A percentile compares a stretch with the other conserved stretches of the same genome.
phyloP scores from a whole-genome alignment of 306 rosid genomes.

The Trichosanthes cucumerina region DNA sequence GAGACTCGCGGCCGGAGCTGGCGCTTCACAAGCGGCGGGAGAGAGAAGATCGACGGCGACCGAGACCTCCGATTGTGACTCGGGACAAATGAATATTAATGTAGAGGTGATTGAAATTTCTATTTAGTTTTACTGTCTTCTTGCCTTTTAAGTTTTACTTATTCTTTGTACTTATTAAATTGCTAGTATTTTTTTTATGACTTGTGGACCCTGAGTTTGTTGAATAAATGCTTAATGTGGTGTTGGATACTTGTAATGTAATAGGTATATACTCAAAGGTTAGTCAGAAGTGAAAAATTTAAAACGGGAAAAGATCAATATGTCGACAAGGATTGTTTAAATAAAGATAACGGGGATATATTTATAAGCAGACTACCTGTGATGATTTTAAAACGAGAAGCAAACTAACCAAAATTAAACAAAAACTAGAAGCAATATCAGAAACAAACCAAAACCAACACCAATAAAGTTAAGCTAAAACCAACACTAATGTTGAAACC shows the following conservation, averaged over 20 bases:
- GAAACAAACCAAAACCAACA: too few relatives aligned
- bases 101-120: slow-evolving; percentile 43
- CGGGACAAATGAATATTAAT: slow-evolving; percentile 29
- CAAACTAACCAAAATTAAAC: too few relatives aligned
- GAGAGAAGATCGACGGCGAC: too few relatives aligned
- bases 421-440: too few relatives aligned
- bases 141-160: not conserved
- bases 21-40: too few relatives aligned
- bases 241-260: slow-evolving; percentile 19
- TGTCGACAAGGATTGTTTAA: slow-evolving; percentile 25
- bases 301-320: slow-evolving; percentile 65
- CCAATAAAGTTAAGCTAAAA: too few relatives aligned
- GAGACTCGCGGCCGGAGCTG: too few relatives aligned
- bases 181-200: not conserved
- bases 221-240: not conserved
- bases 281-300: slow-evolving; percentile 65
- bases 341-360: slow-evolving; percentile 39
- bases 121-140: not conserved
- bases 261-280: slow-evolving; percentile 47
- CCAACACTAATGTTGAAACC: too few relatives aligned
- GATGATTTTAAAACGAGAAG: too few relatives aligned
- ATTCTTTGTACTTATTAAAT: not conserved
- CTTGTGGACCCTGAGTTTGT: not conserved
- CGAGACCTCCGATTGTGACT: too few relatives aligned
- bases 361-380: slow-evolving; percentile 74